A percentile compares a stretch with the other conserved stretches of the same genome.
Evolutionary conservation across 805 yeast species (phyloP).

Genomic region (Saturnispora sanitii): DNA sequence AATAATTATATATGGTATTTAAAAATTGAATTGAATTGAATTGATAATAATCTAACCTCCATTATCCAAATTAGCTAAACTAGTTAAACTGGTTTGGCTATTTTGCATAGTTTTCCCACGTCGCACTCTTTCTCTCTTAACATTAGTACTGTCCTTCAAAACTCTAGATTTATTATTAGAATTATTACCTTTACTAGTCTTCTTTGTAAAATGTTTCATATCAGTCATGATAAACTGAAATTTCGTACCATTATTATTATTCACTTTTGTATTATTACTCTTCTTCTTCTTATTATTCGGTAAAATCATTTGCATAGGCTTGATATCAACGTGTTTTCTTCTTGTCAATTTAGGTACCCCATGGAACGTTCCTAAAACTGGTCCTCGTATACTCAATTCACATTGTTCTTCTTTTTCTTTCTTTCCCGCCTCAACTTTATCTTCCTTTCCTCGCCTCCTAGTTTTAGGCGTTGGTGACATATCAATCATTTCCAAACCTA

Average conservation of each 20-base stretch:
- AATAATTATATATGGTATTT: background rate
- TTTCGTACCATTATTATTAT: background rate
- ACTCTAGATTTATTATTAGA: background rate
- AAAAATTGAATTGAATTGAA: no score
- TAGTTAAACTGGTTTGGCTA: background rate
- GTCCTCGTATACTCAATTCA: constrained; percentile 4
- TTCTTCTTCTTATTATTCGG: background rate
- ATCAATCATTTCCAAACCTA: constrained; percentile 11
- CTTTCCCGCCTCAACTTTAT: no score
- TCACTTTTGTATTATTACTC: background rate
- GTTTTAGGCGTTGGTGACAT: constrained; percentile 27
- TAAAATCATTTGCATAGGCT: background rate
- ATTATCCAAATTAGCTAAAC: background rate
- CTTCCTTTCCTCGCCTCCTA: constrained; percentile 9
- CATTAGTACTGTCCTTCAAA: constrained; percentile 12
- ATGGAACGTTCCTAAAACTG: constrained; percentile 3
- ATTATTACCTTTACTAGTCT: constrained; percentile 4
- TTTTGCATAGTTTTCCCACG: background rate
- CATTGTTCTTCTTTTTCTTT: no score
- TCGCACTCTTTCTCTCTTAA: constrained; percentile 6
- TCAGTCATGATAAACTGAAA: constrained; percentile 15
- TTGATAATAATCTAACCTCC: no score
- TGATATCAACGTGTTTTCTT: background rate
- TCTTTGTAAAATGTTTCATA: constrained; percentile 9
- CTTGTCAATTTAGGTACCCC: background rate